phyloP scores from a whole-genome alignment of 345 rosid species.

The Reutealis trisperma region DNA sequence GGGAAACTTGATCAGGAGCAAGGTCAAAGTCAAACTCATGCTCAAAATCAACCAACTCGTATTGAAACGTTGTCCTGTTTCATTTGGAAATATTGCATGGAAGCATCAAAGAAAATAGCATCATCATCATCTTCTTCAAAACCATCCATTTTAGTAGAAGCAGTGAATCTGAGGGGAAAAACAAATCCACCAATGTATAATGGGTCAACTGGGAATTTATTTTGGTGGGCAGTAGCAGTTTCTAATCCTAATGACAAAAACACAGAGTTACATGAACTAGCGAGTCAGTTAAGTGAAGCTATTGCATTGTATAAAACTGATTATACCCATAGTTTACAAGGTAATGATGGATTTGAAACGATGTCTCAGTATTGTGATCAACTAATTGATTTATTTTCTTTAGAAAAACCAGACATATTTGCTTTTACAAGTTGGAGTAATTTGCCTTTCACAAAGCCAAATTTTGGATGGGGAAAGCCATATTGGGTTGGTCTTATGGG shows the following conservation, averaged over 20 bases:
- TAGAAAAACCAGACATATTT: conserved; percentile 5
- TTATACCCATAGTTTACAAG: neutral
- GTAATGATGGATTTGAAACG: neutral
- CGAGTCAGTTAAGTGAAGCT: neutral
- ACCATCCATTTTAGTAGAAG: conserved; percentile 18
- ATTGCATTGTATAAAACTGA: neutral
- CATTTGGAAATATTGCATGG: conserved; percentile 19
- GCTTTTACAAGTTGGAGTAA: conserved; percentile 11
- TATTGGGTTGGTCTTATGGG: conserved; percentile 2
- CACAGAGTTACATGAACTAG: conserved; percentile 7
- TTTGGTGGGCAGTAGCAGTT: conserved; percentile 9
- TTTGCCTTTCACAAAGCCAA: neutral
- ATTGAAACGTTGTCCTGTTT: conserved; percentile 7
- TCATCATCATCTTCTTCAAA: neutral
- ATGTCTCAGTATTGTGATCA: neutral
- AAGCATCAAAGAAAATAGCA: neutral
- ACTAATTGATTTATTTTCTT: neutral
- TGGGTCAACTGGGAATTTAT: neutral
- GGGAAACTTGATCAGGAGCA: neutral
- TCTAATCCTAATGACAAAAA: neutral
- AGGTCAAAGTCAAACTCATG: neutral
- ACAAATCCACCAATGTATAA: conserved; percentile 7
- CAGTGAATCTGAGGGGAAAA: conserved; percentile 14
- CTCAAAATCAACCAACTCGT: neutral
- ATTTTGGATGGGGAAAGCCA: conserved; percentile 21